Evolutionary conservation across 805 yeast species (phyloP).

Genomic region (Teunomyces barrocoloradensis): DNA sequence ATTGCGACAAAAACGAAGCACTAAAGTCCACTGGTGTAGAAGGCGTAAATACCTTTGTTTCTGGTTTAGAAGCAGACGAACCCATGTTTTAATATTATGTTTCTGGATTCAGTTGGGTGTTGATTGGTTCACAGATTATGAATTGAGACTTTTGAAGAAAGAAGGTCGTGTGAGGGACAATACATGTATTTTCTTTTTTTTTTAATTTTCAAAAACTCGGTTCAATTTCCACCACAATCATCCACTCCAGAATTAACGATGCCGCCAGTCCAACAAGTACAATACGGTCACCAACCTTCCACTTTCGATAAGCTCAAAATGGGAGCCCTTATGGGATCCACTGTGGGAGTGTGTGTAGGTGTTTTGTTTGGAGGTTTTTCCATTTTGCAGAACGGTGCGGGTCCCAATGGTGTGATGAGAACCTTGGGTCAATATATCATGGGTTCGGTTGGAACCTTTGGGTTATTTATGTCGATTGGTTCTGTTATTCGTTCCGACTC

Average conservation of each 20-base stretch:
- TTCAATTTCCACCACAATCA: not conserved
- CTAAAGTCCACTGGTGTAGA: slow-evolving; percentile 66
- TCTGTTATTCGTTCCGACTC: slow-evolving; percentile 83
- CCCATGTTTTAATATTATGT: slow-evolving; percentile 45
- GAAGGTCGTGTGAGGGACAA: slow-evolving; percentile 5
- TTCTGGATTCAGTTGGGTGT: not conserved
- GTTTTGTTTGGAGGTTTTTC: slow-evolving; percentile 92
- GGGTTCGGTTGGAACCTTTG: slow-evolving; percentile 96
- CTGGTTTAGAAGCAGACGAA: slow-evolving; percentile 57
- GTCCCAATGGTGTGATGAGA: slow-evolving; percentile 95
- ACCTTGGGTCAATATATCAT: slow-evolving; percentile 94
- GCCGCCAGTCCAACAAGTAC: slow-evolving; percentile 72
- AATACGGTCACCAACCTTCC: slow-evolving; percentile 65
- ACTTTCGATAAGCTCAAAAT: slow-evolving; percentile 95
- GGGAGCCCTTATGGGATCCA: slow-evolving; percentile 96
- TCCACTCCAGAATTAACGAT: slow-evolving; percentile 17
- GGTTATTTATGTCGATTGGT: slow-evolving; percentile 94
- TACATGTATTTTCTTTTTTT: not conserved
- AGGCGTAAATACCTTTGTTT: slow-evolving; percentile 65
- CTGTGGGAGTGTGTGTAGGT: slow-evolving; percentile 93
- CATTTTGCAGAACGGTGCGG: slow-evolving; percentile 91
- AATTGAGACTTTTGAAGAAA: not conserved
- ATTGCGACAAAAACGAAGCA: slow-evolving; percentile 58
- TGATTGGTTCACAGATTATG: slow-evolving; percentile 2
- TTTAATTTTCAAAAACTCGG: not conserved